Conservation (phyloP, 148 eudicot species). For the Polygonum maritimum region DNA sequence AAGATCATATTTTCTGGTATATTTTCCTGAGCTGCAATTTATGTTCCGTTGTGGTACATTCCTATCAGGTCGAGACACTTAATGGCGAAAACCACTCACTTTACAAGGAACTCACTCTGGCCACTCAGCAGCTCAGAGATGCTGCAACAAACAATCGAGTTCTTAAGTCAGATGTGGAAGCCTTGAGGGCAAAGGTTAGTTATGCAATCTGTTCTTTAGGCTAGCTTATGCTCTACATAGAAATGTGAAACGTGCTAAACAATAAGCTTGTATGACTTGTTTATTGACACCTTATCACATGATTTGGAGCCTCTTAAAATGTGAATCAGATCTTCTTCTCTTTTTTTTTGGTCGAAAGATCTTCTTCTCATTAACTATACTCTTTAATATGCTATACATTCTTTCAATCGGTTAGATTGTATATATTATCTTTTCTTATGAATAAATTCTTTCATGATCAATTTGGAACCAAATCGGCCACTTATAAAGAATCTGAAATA, state of each 20-base stretch:
- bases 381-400: too few species aligned
- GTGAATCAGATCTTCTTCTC: too few species aligned
- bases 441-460: too few species aligned
- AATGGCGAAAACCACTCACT: slow-evolving; percentile 53
- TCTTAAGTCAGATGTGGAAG: slow-evolving; percentile 88
- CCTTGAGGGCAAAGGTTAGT: slow-evolving; percentile 87
- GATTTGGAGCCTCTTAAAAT: too few species aligned
- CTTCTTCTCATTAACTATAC: too few species aligned
- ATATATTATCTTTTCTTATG: too few species aligned
- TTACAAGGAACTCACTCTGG: slow-evolving; percentile 62
- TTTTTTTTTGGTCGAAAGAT: too few species aligned
- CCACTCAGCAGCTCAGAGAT: slow-evolving; percentile 72
- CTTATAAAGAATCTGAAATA: too few species aligned
- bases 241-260: neutral
- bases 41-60: neutral
- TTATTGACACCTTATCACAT: neutral
- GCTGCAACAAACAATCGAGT: slow-evolving; percentile 75
- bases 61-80: slow-evolving; percentile 59
- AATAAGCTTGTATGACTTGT: neutral
- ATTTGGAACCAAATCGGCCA: too few species aligned
- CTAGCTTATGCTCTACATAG: neutral
- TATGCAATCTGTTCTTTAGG: neutral
- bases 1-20: neutral
- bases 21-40: neutral
- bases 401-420: too few species aligned